Evolutionary conservation across 192 early-diverging fungal genomes (phyloP), one percentile per base, ranked within the genome.

Genomic region (Gaertneriomyces semiglobifer): DNA sequence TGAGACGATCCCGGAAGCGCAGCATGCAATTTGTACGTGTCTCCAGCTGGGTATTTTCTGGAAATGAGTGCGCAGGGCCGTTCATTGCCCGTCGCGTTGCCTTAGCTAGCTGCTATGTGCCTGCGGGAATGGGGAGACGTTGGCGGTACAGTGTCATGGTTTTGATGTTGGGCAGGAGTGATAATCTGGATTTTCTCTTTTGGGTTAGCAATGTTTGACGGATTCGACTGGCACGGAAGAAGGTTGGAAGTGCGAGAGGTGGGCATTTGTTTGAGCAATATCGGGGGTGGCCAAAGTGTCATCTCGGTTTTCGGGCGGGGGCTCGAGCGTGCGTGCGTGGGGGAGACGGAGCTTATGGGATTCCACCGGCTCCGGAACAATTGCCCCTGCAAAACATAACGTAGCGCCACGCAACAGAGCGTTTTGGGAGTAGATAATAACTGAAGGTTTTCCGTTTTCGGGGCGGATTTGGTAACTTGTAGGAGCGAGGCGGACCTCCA

Each of bases 161-260:
- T 44, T 19, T 63, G 53, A 12, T 10, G 19, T 47, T 53, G 25
- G 52, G 55, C 51, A 45, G 14, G 71, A 48, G 8, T n/a, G 58
- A 33, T 62, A 42, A 69, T 74, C 60, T 62, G 43, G 12, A 18
- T 68, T 50, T 50, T 18, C 18, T 68, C 43, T 60, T 48, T 60
- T 56, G 41, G 44, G n/a, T 46, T 77, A 92, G 91, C 85, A 11
- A 88, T 87, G 79, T 92, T 89, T 72, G 82, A 90, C 74, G 82
- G 88, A 55, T 88, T 84, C 73, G 89, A 91, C 55, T 89, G 86
- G 90, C 79, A 88, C 66, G 88, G 88, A 53, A 62, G 85, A 63
- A 74, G 79, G 59, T 74, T 93, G 66, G 88, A 90, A 88, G 92
- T 93, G 65, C 79, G 90, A 48, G 89, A 92, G 86, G 92, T 77